Conservation (phyloP, 116 monocot species). For the Cymodocea nodosa region DNA sequence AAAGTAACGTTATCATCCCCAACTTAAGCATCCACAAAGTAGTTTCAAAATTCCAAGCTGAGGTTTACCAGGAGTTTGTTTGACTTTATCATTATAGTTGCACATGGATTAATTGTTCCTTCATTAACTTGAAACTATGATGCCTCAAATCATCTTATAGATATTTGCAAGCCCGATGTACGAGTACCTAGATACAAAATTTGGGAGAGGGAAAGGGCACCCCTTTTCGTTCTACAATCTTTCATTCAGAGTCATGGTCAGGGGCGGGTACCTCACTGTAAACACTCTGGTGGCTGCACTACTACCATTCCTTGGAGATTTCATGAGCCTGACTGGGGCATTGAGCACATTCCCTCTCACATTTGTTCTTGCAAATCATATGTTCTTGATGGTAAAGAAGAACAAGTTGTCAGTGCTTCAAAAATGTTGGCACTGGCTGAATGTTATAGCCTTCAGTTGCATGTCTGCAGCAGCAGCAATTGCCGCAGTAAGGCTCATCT, state of each 20-base stretch:
- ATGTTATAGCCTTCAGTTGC: slow-evolving; percentile 62
- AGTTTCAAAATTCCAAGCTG: too few species aligned
- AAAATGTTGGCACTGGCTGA: slow-evolving; percentile 88
- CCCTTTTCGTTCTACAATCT: slow-evolving; percentile 56
- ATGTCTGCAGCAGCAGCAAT: slow-evolving; percentile 51
- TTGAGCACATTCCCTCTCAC: slow-evolving; percentile 90
- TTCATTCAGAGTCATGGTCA: slow-evolving; percentile 53
- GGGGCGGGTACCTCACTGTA: slow-evolving; percentile 84
- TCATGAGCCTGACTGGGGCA: slow-evolving; percentile 98
- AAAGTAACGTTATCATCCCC: too few species aligned
- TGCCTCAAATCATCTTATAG: slow-evolving; percentile 14
- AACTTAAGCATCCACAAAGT: too few species aligned
- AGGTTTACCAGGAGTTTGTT: too few species aligned
- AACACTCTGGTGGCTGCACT: slow-evolving; percentile 78
- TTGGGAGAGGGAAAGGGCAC: slow-evolving; percentile 39
- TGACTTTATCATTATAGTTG: too few species aligned
- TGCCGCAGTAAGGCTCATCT: slow-evolving; percentile 61
- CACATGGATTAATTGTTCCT: too few species aligned
- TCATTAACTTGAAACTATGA: background rate
- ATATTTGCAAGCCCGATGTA: slow-evolving; percentile 99
- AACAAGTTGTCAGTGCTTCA: slow-evolving; percentile 31
- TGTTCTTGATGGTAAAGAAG: slow-evolving; percentile 74
- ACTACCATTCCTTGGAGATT: slow-evolving; percentile 87
- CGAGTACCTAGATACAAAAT: slow-evolving; percentile 82
- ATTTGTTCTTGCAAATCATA: slow-evolving; percentile 95